phyloP scores from a whole-genome alignment of 768 basidiomycete species.

The Boletus edulis region DNA sequence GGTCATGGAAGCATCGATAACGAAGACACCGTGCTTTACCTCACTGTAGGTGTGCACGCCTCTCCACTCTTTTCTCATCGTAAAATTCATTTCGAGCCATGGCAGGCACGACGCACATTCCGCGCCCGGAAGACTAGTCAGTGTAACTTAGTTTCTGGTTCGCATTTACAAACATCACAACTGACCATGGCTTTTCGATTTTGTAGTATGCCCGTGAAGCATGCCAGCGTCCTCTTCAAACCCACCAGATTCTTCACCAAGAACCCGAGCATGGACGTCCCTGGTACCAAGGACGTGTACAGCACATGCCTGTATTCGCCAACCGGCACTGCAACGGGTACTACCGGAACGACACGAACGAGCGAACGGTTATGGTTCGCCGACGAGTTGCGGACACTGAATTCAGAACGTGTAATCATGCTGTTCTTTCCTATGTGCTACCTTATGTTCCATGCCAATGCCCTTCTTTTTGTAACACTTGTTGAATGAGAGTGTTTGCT shows the following conservation, averaged over 20 bases:
- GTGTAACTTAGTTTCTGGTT: constrained; percentile 55
- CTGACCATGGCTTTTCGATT: background rate
- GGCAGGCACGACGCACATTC: constrained; percentile 70
- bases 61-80: background rate
- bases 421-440: background rate
- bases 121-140: constrained; percentile 77
- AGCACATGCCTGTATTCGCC: constrained; percentile 63
- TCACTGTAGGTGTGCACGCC: constrained; percentile 49
- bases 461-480: too few species aligned
- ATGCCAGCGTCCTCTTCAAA: constrained; percentile 68
- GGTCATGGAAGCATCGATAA: too few species aligned
- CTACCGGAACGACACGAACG: background rate
- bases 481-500: too few species aligned
- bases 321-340: constrained; percentile 10
- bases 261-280: constrained; percentile 91
- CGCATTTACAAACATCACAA: background rate
- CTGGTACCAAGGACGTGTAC: constrained; percentile 59
- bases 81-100: background rate
- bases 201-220: constrained; percentile 78
- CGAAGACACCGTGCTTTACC: too few species aligned
- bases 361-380: too few species aligned
- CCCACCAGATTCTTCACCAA: constrained; percentile 81
- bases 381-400: too few species aligned
- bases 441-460: too few species aligned
- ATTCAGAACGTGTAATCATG: constrained; percentile 5